Conservation (phyloP, 129 eudicot species). For the Heracleum sosnowskyi region DNA sequence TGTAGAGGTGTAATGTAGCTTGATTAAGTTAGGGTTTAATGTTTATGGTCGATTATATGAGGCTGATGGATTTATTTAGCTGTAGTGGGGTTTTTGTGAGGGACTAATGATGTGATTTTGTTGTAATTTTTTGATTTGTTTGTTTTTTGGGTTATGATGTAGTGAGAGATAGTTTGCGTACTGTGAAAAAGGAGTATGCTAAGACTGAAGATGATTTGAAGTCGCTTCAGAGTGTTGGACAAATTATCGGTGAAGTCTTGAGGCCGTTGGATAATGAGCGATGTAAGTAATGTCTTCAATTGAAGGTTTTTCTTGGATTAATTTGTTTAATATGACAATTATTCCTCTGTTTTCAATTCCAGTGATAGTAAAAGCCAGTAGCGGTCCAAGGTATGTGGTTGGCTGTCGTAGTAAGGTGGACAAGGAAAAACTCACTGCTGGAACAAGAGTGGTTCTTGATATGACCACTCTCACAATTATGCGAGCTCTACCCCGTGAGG, state of each 20-base stretch:
- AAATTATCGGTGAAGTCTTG: constrained; percentile 92
- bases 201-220: constrained; percentile 98
- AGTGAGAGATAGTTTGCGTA: constrained; percentile 71
- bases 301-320: neutral
- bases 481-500: constrained; percentile 99
- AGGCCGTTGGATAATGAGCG: constrained; percentile 93
- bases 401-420: constrained; percentile 99
- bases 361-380: constrained; percentile 99
- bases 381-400: constrained; percentile 97
- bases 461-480: constrained; percentile 95
- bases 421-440: constrained; percentile 88
- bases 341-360: constrained; percentile 17
- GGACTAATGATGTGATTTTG: neutral
- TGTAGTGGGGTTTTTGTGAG: neutral
- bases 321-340: neutral
- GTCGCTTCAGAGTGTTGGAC: constrained; percentile 99
- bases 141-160: constrained; percentile 4
- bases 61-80: neutral
- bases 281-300: constrained; percentile 34
- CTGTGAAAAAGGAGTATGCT: constrained; percentile 76
- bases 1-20: neutral
- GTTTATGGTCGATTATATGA: neutral
- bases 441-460: constrained; percentile 96
- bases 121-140: neutral
- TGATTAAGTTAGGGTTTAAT: neutral